A percentile compares a stretch with the other conserved stretches of the same genome.
Conservation (phyloP, 2,329 filamentous ascomycete species). For the Aspergillus glaucus region DNA sequence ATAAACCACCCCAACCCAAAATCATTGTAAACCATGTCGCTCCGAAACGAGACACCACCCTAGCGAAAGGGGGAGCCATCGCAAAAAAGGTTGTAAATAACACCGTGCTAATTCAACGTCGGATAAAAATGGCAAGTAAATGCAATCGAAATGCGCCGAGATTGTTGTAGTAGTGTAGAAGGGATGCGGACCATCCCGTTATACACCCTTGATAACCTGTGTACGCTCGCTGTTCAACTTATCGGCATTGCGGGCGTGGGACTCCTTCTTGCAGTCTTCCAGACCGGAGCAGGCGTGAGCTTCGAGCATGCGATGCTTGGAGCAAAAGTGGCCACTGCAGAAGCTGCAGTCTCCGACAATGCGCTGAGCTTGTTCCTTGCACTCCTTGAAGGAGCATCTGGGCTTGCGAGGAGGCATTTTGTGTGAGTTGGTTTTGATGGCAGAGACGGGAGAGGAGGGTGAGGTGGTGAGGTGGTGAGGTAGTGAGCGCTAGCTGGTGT, state of each 20-base stretch:
- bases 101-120: conserved; percentile 28
- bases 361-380: conserved; percentile 78
- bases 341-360: conserved; percentile 96
- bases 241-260: conserved; percentile 85
- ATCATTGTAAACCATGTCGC: background rate
- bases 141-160: conserved; percentile 2
- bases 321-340: conserved; percentile 89
- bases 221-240: conserved; percentile 91
- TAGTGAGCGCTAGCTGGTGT: background rate
- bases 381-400: conserved; percentile 82
- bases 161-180: background rate
- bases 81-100: conserved; percentile 9
- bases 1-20: conserved; percentile 3
- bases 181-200: conserved; percentile 16
- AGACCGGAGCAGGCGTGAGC: conserved; percentile 88
- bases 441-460: conserved; percentile 2
- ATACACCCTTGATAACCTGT: conserved; percentile 87
- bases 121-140: conserved; percentile 13
- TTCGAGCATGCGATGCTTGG: conserved; percentile 88
- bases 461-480: background rate
- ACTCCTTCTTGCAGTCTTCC: conserved; percentile 97
- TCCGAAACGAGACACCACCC: conserved; percentile 3
- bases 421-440: conserved; percentile 15
- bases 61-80: background rate
- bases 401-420: conserved; percentile 49